Base-by-base conservation (phyloP, 2,329 filamentous ascomycete genomes). In the Penicillium sp. region DNA sequence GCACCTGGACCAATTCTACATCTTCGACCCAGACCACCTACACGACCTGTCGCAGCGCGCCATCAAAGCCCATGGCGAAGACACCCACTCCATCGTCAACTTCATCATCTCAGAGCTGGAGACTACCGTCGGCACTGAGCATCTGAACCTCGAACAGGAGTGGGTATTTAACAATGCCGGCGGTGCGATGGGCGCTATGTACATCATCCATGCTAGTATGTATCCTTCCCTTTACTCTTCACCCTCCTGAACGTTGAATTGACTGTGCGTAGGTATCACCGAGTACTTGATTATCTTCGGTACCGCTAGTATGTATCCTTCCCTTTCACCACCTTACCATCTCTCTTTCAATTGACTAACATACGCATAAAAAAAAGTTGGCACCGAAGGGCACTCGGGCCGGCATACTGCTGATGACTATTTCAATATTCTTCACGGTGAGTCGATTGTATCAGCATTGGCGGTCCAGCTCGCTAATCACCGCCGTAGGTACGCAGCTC, bases 151-250 rank as follows among this genome's bases (percentile, higher is more conserved):
- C 45, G 73, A 85, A 49, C 81, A 91, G 71, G 85, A 91, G 69
- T 95, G 88, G 88, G 77, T 94, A 37, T 91, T 95, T 62, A 95
- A 94, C 77, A 94, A 94, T 63, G 88, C 88, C 42, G 89, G 89
- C 42, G 89, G 89, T 54, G 88, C 88, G 42, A 95, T 94, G 89
- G 89, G 89, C 46, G 86, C 80, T 62, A 93, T 94, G 89, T 89
- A 88, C 68, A 84, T 94, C 55, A 84, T 94, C 60, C 89, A 34
- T 13, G 31, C 31, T 16, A 34, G 31, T 34, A 34, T 13, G 31
- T 34, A 4, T 4, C 16, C 3, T 1, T 18, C 31, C n/a, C 14
- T 8, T 18, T 3, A n/a, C 18, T n/a, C 9, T 7, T 6, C 23
- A 39, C 18, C 18, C 2, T 20, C 4, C 4, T 20, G 3, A 20